Evolutionary conservation across 208 protist species (phyloP).

Genomic region (Crithidia acanthocephali): DNA sequence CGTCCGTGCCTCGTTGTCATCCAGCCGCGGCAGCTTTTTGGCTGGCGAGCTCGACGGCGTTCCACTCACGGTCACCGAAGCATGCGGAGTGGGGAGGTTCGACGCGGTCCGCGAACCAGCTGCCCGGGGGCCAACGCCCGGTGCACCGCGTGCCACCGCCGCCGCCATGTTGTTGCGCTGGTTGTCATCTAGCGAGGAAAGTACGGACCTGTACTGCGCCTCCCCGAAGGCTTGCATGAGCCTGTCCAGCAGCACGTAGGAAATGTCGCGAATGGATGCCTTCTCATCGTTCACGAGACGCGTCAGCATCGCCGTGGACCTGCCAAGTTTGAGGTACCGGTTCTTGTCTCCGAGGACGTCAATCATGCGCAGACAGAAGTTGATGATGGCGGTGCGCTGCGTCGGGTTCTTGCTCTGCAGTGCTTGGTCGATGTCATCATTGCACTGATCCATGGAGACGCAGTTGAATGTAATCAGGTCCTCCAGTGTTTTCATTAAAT

Average conservation of each 20-base stretch:
- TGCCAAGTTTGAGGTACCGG: conserved; percentile 49
- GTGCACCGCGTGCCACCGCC: conserved; percentile 27
- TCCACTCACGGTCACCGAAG: background rate
- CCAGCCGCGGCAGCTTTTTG: conserved; percentile 60
- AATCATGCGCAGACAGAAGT: conserved; percentile 69
- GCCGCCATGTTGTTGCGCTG: conserved; percentile 59
- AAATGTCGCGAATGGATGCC: conserved; percentile 66
- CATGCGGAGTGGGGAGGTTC: conserved; percentile 12
- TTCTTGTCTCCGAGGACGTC: conserved; percentile 47
- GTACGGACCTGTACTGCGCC: conserved; percentile 45
- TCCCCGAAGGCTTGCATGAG: conserved; percentile 69
- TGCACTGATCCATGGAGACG: conserved; percentile 82
- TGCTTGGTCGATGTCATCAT: conserved; percentile 81
- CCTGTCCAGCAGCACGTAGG: conserved; percentile 60
- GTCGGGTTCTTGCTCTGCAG: conserved; percentile 81
- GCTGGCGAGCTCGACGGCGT: conserved; percentile 65
- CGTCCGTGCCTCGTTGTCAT: conserved; percentile 25
- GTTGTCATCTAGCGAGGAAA: conserved; percentile 74
- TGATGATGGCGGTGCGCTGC: conserved; percentile 68
- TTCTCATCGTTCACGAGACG: conserved; percentile 90
- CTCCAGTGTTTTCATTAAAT: conserved; percentile 80
- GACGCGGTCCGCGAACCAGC: conserved; percentile 1
- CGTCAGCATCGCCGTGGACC: conserved; percentile 51
- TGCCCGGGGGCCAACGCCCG: conserved; percentile 13
- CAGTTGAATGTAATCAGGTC: conserved; percentile 77